Evolutionary conservation across 208 protist species (phyloP), one percentile per base, ranked within the genome.

Genomic region (Cochliopodium minus): DNA sequence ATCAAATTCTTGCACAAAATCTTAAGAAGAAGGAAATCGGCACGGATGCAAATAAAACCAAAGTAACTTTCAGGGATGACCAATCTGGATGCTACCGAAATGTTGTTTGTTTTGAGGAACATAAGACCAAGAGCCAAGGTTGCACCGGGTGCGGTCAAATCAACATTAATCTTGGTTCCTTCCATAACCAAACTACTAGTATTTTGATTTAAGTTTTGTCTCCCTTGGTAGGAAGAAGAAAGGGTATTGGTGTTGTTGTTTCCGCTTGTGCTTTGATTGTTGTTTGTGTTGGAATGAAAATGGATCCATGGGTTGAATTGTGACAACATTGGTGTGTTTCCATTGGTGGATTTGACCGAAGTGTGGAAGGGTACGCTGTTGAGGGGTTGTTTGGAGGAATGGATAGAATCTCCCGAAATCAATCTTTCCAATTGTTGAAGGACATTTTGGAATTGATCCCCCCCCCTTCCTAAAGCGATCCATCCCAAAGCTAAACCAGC

Each of bases 101-200:
- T 20, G 62, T 74, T 74, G 54, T 74, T 66, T 1, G 65, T 78
- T 64, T 71, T 70, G 3, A 84, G 38, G 56, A 71, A 86, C 45
- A 79, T 79, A 7, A 86, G 60, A 2, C 59, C 62, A 1, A 84
- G 56, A n/a, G 78, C 73, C 2, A 82, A 40, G 4, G 61, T 82
- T 1, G 81, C 74, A 34, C 77, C 79, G 7, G 79, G 68, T 11
- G 65, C 66, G 20, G 73, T 79, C 2, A 80, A 56, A 54, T 81
- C 65, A 4, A 74, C 59, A 62, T 84, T 84, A 10, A 78, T 57
- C 52, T 46, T 49, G 25, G 33, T 42, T 4, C 66, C 65, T 33
- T 79, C 72, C 32, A 48, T 50, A 1, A 79, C n/a, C n/a, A n/a
- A n/a, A n/a, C n/a, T n/a, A n/a, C n/a, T n/a, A n/a, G n/a, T n/a